These are phyloP conservation scores for Bolboschoenoplectus hybrid DNA, from an alignment of 202 grass and related monocot species.

Conservation along the genomic window DNA sequence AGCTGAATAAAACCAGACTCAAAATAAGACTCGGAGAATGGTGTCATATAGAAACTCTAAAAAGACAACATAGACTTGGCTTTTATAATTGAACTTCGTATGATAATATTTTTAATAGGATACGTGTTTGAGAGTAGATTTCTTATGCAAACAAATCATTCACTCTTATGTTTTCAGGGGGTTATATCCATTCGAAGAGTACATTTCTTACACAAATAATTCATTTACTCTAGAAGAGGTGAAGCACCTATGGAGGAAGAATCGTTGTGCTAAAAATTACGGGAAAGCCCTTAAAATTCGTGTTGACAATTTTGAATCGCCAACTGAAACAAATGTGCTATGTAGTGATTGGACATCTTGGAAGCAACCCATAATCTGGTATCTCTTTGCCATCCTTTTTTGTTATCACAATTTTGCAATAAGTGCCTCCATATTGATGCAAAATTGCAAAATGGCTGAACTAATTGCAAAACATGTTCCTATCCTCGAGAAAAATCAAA, in stretches of 20 bases:
- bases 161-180: constrained; percentile 51
- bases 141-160: constrained; percentile 13
- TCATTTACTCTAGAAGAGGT: constrained; percentile 78
- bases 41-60: not conserved
- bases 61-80: not conserved
- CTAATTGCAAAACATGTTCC: not conserved
- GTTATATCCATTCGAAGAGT: constrained; percentile 76
- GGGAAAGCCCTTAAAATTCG: constrained; percentile 70
- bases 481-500: constrained; percentile 2
- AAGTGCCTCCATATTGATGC: not conserved
- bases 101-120: constrained; percentile 33
- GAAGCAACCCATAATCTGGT: constrained; percentile 93
- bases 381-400: constrained; percentile 42
- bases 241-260: constrained; percentile 95
- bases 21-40: not conserved
- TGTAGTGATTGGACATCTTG: constrained; percentile 83
- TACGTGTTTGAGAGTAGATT: constrained; percentile 67
- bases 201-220: constrained; percentile 77
- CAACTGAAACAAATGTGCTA: constrained; percentile 76
- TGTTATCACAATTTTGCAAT: constrained; percentile 16
- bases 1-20: not conserved
- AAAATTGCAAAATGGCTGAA: not conserved
- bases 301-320: constrained; percentile 85
- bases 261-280: constrained; percentile 61
- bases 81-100: constrained; percentile 4